Evolutionary conservation across 2,329 filamentous ascomycete genomes (phyloP).

Genomic region (Beauveria brongniartii): DNA sequence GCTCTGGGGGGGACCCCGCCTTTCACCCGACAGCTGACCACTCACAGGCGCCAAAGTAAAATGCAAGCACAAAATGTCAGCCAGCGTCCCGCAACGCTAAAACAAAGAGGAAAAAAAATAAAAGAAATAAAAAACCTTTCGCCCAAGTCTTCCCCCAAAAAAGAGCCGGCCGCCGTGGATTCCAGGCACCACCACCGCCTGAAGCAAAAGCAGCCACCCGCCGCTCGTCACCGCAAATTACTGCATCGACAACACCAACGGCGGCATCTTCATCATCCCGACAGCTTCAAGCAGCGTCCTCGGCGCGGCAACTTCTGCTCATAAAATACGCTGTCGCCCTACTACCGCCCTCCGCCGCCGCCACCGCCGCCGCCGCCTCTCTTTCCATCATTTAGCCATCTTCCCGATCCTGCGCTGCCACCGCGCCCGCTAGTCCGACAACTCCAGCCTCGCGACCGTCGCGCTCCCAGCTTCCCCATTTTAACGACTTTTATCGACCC

Average conservation of each 20-base stretch:
- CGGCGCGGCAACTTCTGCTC: conserved; percentile 8
- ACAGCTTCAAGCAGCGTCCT: conserved; percentile 4
- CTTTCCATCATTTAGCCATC: neutral
- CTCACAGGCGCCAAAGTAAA: neutral
- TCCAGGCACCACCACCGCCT: conserved; percentile 4
- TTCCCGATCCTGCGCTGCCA: neutral
- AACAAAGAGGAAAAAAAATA: neutral
- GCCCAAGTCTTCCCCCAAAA: neutral
- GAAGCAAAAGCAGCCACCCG: neutral
- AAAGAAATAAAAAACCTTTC: conserved; percentile 1
- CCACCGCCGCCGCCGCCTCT: neutral
- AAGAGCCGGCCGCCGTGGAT: neutral
- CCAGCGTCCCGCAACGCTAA: neutral
- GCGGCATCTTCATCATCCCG: neutral
- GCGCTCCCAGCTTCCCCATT: neutral
- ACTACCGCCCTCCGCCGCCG: neutral
- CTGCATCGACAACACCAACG: conserved; percentile 3
- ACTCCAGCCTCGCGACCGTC: neutral
- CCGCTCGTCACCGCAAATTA: neutral
- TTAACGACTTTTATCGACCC: conserved; percentile 11
- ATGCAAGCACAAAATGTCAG: neutral
- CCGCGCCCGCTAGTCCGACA: conserved; percentile 10
- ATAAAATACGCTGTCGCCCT: too few species aligned
- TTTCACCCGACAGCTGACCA: neutral
- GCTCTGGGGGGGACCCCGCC: neutral